Evolutionary conservation across 306 rosid species (phyloP), one percentile per base, ranked within the genome.

Genomic region (Cicer arietinum): DNA sequence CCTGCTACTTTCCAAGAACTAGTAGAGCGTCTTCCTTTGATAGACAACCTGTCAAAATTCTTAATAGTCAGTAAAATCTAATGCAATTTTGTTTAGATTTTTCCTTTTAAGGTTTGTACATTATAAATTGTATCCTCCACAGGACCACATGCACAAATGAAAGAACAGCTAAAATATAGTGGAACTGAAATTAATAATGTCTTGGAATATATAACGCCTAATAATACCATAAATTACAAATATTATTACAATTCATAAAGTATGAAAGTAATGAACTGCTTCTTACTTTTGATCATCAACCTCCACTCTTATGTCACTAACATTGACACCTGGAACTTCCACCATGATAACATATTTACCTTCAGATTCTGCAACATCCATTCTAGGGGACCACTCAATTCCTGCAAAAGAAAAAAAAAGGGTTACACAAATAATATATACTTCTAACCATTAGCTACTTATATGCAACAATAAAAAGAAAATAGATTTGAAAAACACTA

Each of bases 211-310:
- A 30, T 30, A 30, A 57, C 10, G 18, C 4, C 58, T 16, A 46
- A 30, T 13, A 50, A 41, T 12, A 47, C 10, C 39, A n/a, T 11
- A 56, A 54, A 22, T 40, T 48, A 59, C 30, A 18, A 50, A 69
- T 22, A 30, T 10, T 61, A 17, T 74, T 14, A 67, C 79, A 67
- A 56, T 43, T 54, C 48, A 37, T n/a, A 73, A 20, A 42, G 73
- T 71, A 42, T 75, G 44, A 16, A 56, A 44, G 57, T 10, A 53
- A 65, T 20, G 76, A 39, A 44, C 61, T 70, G 65, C 5, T 77
- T 77, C 90, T 84, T 85, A 92, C 97, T 83, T 92, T 52, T 83
- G 87, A 48, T 92, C 89, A 84, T 92, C 96, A 71, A 92, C 85
- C 86, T 92, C 96, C 67, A 92, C 97, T 81, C 89, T 87, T 47